Conservation (phyloP, 768 basidiomycete genomes). For the Suillus bovinus region DNA sequence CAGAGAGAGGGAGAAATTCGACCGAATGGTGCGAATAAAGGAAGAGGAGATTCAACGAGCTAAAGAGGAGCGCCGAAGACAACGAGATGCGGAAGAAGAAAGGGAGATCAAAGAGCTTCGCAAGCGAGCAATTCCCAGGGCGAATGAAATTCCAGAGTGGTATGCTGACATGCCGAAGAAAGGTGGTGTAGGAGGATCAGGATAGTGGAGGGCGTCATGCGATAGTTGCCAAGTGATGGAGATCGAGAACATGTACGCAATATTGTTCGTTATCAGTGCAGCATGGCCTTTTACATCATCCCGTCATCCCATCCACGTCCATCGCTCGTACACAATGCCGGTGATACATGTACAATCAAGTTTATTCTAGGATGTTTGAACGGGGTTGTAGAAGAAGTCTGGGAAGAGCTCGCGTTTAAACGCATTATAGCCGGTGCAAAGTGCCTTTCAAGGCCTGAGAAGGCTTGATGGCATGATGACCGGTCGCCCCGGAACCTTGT, state of each 20-base stretch:
- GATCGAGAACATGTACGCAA: conserved; percentile 12
- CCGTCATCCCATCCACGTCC: conserved; percentile 5
- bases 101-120: conserved; percentile 60
- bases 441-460: conserved; percentile 16
- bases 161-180: conserved; percentile 70
- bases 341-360: conserved; percentile 19
- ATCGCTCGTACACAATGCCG: conserved; percentile 1
- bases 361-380: conserved; percentile 30
- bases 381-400: conserved; percentile 9
- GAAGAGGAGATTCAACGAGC: conserved; percentile 51
- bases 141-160: conserved; percentile 76
- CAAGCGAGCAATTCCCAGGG: conserved; percentile 62
- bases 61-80: conserved; percentile 47
- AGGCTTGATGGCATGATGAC: conserved; percentile 19
- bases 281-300: conserved; percentile 19
- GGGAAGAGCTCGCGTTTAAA: conserved; percentile 20
- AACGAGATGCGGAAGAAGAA: conserved; percentile 57
- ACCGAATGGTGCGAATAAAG: conserved; percentile 54
- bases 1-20: conserved; percentile 64
- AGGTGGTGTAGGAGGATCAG: conserved; percentile 28
- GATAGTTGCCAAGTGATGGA: conserved; percentile 15
- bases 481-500: conserved; percentile 31
- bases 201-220: conserved; percentile 7
- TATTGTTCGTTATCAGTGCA: conserved; percentile 19
- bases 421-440: conserved; percentile 22